Conservation (phyloP, 1,284 basidiomycete genomes). For the Sutorius eximius region DNA sequence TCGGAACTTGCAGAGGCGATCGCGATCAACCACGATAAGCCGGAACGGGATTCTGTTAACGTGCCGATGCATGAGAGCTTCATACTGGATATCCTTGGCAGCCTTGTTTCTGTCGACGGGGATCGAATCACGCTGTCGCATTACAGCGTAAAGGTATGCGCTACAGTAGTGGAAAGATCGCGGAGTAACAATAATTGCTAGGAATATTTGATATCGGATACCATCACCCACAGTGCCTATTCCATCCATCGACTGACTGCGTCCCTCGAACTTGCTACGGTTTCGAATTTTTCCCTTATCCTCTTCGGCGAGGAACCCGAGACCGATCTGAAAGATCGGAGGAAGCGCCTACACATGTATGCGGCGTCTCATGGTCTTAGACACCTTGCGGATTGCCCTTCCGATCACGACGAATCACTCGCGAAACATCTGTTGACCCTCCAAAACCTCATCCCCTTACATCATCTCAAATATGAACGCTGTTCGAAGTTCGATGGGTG, state of each 20-base stretch:
- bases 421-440: neutral
- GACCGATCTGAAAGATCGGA: neutral
- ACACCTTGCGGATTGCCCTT: neutral
- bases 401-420: neutral
- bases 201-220: neutral
- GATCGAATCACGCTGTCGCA: neutral
- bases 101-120: neutral
- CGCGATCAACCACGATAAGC: neutral
- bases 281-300: neutral
- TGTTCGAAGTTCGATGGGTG: neutral
- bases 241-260: neutral
- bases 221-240: neutral
- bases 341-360: neutral
- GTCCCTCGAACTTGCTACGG: neutral
- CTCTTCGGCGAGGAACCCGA: neutral
- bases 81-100: neutral
- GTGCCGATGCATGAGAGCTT: neutral
- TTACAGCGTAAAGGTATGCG: neutral
- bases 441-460: neutral
- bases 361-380: neutral
- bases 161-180: neutral
- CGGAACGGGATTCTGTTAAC: neutral
- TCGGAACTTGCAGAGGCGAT: neutral
- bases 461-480: neutral
- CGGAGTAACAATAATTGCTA: neutral